These are phyloP conservation scores for Coccomyxa sp. DNA, from an alignment of 139 green algal species.

Conservation along the genomic window DNA sequence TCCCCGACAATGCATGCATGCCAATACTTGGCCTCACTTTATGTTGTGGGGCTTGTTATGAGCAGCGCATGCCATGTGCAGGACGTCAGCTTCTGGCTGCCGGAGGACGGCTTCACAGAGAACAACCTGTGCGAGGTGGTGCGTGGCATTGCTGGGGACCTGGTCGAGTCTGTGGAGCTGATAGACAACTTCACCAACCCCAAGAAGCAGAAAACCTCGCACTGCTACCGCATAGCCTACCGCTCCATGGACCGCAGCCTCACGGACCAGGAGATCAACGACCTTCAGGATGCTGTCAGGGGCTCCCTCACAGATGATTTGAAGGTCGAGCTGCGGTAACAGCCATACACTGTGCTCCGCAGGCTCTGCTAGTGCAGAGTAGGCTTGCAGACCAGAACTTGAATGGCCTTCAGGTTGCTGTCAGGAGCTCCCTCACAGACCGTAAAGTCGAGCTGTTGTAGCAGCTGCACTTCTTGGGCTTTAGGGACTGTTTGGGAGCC, in stretches of 20 bases:
- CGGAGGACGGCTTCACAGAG: slow-evolving; percentile 80
- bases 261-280: slow-evolving; percentile 98
- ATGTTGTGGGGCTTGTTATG: no score
- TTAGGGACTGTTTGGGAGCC: neutral
- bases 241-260: slow-evolving; percentile 54
- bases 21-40: no score
- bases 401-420: neutral
- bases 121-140: slow-evolving; percentile 99
- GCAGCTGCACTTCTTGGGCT: neutral
- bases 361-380: neutral
- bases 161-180: slow-evolving; percentile 93
- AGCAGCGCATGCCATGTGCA: slow-evolving; percentile 4
- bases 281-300: slow-evolving; percentile 66
- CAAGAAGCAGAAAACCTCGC: slow-evolving; percentile 81
- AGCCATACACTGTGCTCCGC: neutral
- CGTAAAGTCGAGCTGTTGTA: neutral
- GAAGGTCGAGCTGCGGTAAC: slow-evolving; percentile 44
- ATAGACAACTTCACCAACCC: slow-evolving; percentile 96
- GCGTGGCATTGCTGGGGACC: slow-evolving; percentile 70
- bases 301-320: slow-evolving; percentile 24
- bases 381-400: neutral
- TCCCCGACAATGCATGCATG: no score
- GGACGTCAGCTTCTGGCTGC: slow-evolving; percentile 98
- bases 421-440: no score
- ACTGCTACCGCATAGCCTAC: slow-evolving; percentile 98